Evolutionary conservation across 2,329 filamentous ascomycete species (phyloP).

Genomic region (Neopestalotiopsis sp.): DNA sequence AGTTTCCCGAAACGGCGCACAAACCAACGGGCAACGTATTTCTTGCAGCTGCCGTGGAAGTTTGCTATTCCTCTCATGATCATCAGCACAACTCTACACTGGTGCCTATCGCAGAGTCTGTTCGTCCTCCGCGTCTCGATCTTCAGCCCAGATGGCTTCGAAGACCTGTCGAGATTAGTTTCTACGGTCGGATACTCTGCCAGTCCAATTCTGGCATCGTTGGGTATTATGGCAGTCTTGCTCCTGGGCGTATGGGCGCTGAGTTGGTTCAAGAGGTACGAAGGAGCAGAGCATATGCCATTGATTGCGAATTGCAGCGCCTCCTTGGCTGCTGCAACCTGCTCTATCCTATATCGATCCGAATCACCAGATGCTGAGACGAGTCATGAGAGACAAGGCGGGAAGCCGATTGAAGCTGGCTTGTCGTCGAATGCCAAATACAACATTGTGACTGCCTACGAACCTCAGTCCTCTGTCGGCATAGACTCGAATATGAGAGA

Average conservation of each 20-base stretch:
- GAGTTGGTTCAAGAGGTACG: conserved; percentile 14
- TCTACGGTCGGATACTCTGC: conserved; percentile 12
- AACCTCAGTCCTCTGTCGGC: neutral
- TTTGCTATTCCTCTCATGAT: conserved; percentile 12
- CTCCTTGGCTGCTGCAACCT: conserved; percentile 16
- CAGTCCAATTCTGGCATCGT: conserved; percentile 7
- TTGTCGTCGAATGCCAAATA: neutral
- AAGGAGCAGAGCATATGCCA: conserved; percentile 16
- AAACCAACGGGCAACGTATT: conserved; percentile 5
- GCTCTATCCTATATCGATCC: neutral
- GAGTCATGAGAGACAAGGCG: neutral
- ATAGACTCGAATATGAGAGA: neutral
- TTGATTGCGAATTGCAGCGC: conserved; percentile 16
- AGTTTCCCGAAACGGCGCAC: conserved; percentile 6
- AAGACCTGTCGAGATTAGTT: neutral
- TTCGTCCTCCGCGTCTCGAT: conserved; percentile 17
- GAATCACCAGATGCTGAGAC: neutral
- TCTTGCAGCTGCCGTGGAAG: conserved; percentile 9
- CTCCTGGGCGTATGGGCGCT: neutral
- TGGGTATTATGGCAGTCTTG: conserved; percentile 4
- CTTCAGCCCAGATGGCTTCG: neutral
- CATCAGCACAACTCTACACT: conserved; percentile 12
- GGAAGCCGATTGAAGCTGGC: neutral
- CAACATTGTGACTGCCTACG: neutral
- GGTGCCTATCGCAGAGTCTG: conserved; percentile 13